Evolutionary conservation across 805 yeast genomes (phyloP).

Genomic region (Metschnikowia colocasiae): DNA sequence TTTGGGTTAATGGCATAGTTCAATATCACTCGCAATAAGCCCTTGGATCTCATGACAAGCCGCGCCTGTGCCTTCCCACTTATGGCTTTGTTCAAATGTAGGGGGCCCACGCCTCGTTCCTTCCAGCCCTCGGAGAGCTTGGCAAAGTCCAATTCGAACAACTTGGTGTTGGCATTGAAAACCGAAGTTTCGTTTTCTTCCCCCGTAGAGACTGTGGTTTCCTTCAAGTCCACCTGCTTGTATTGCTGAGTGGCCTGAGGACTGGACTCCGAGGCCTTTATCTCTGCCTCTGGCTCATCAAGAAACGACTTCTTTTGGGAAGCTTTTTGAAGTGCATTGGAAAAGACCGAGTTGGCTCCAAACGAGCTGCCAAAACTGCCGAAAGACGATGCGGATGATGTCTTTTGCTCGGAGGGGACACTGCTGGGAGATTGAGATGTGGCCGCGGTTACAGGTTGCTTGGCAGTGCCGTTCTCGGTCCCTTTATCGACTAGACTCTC

Average conservation of each 20-base stretch:
- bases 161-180: slow-evolving; percentile 68
- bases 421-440: neutral
- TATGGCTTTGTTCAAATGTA: slow-evolving; percentile 66
- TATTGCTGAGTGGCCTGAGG: slow-evolving; percentile 38
- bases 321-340: slow-evolving; percentile 54
- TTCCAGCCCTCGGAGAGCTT: slow-evolving; percentile 82
- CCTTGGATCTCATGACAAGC: slow-evolving; percentile 87
- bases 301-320: slow-evolving; percentile 55
- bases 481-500: neutral
- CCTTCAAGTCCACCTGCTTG: slow-evolving; percentile 56
- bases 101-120: slow-evolving; percentile 85
- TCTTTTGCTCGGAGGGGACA: neutral
- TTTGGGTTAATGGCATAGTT: slow-evolving; percentile 65
- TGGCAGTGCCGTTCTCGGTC: neutral
- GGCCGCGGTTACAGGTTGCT: neutral
- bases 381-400: slow-evolving; percentile 11
- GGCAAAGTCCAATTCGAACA: slow-evolving; percentile 69
- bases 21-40: slow-evolving; percentile 74
- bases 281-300: slow-evolving; percentile 32
- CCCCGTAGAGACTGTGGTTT: slow-evolving; percentile 68
- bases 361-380: slow-evolving; percentile 29
- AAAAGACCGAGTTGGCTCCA: slow-evolving; percentile 46
- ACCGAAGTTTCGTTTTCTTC: slow-evolving; percentile 80
- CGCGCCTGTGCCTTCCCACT: slow-evolving; percentile 48
- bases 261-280: slow-evolving; percentile 16